phyloP scores from a whole-genome alignment of 2,329 filamentous ascomycete genomes.

The Emmonsiellopsis sp. region DNA sequence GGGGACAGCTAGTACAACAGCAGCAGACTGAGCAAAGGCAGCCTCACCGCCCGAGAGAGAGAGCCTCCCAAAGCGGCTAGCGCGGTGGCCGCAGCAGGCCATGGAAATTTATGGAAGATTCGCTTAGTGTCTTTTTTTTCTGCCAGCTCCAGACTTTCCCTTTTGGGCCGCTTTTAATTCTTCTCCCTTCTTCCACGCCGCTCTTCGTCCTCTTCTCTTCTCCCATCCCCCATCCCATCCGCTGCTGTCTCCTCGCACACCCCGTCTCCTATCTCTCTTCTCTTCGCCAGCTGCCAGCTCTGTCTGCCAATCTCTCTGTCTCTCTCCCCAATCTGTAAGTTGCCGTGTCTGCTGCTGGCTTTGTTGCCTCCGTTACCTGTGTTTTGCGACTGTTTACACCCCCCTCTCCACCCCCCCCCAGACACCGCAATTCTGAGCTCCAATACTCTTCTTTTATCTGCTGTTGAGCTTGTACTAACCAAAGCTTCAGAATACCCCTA shows the following conservation, averaged over 20 bases:
- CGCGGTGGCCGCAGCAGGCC: conserved; percentile 4
- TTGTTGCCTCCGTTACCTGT: background rate
- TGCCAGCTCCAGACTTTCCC: conserved; percentile 5
- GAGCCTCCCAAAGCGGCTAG: background rate
- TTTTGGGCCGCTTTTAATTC: conserved; percentile 11
- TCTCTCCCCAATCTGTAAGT: conserved; percentile 8
- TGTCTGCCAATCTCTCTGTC: conserved; percentile 3
- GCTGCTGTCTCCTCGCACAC: background rate
- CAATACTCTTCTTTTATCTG: background rate
- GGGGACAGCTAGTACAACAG: no score
- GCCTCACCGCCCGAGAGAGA: no score
- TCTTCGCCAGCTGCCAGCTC: conserved; percentile 1
- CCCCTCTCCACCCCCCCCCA: conserved; percentile 10
- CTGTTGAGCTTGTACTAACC: background rate
- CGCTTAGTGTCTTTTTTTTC: conserved; percentile 9
- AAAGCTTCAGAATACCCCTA: conserved; percentile 10
- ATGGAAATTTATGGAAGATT: conserved; percentile 16
- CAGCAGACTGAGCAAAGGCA: no score
- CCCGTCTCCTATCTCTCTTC: conserved; percentile 7
- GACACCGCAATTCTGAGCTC: conserved; percentile 55
- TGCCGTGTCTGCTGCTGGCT: conserved; percentile 6
- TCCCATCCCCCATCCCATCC: conserved; percentile 6
- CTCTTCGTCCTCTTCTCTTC: conserved; percentile 7
- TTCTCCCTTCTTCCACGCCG: conserved; percentile 9
- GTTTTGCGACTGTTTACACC: conserved; percentile 1